Evolutionary conservation across 2,329 filamentous ascomycete genomes (phyloP), one percentile per base, ranked within the genome.

Genomic region (Aspergillus awamori): DNA sequence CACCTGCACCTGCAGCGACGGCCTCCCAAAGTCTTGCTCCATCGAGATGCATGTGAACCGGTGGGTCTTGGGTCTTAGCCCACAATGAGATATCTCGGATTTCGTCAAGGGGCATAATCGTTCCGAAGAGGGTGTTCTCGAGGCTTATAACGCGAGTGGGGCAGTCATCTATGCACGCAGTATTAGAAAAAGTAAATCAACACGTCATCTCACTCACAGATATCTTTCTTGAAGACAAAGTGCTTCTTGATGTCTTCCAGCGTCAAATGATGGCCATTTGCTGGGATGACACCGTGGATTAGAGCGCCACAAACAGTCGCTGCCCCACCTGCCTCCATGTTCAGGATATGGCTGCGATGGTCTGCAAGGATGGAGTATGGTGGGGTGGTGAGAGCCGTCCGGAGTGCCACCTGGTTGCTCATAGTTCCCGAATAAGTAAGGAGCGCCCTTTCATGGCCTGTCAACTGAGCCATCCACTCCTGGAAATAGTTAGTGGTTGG

Each of bases 21-120:
- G 89, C 90, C 72, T 94, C 89, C 89, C 89, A 93, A 13, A 93
- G 77, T 2, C 90, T 80, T 2, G 91, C 91, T 4, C 90, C 90
- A 69, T 94, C 91, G 63, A 89, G 81, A 73, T 93, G 90, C 74
- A 92, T 79, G 57, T 82, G 81, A 60, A 93, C 86, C 11, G 33
- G 33, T 36, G 33, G 33, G 20, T 82, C 59, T 70, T 59, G 36
- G 8, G 13, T 4, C 2, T 79, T 81, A 2, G 87, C 90, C 78
- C 89, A 95, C 0, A 77, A 78, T 0, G 85, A 81, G 69, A 95
- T 94, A 47, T 82, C 81, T 60, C 79, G 81, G 8, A 87, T 82
- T 72, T 94, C 91, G 2, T 78, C 77, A 1, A 94, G 81, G 0
- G 92, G 92, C 80, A 89, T 88, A 39, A 95, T 80, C 61, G 86